Base-by-base conservation (phyloP, 2,329 filamentous ascomycete species). In the Immersiporthe knoxdaviesiana region DNA sequence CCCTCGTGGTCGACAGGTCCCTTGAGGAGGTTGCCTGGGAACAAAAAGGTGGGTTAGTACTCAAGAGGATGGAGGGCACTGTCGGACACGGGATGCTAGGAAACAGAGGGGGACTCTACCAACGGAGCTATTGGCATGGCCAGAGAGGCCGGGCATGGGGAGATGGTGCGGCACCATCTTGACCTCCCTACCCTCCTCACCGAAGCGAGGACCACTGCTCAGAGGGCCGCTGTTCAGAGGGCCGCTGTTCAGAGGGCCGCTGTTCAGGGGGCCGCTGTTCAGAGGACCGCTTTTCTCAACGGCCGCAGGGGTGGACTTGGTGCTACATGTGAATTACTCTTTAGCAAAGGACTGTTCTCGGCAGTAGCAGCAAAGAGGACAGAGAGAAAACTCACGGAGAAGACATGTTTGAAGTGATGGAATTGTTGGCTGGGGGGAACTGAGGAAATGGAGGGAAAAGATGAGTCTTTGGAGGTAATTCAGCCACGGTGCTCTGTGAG, bases 1-100 rank as follows among this genome's bases (percentile, higher is more conserved):
- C 87, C 87, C 66, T 88, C 79, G 39, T 86, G 84, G 71, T 88
- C 85, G 47, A 84, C 83, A 18, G 87, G 83, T 12, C 87, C 87
- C 77, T 84, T 85, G 71, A 89, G 83, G 50, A 89, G 83, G 73
- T 83, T 80, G 67, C 85, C 84, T 86, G 5, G 27, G n/a, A n/a
- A n/a, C n/a, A n/a, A n/a, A 35, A 35, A 8, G 8, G 18, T 30
- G 6, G 11, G 65, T 61, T 18, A n/a, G 8, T 35, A 35, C 4
- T 35, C 35, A 35, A 35, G 14, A 14, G 52, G 5, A 39, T 39
- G 56, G 35, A 24, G 16, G n/a, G 11, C 24, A 7, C 7, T 12
- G 3, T 47, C n/a, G n/a, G 35, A 27, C 30, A 27, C 16, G 21
- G 50, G 10, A 54, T 24, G 4, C n/a, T n/a, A 30, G 27, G 27